Base-by-base conservation (phyloP, 2,329 filamentous ascomycete genomes). In the Aspergillus pseudoviridinutans region DNA sequence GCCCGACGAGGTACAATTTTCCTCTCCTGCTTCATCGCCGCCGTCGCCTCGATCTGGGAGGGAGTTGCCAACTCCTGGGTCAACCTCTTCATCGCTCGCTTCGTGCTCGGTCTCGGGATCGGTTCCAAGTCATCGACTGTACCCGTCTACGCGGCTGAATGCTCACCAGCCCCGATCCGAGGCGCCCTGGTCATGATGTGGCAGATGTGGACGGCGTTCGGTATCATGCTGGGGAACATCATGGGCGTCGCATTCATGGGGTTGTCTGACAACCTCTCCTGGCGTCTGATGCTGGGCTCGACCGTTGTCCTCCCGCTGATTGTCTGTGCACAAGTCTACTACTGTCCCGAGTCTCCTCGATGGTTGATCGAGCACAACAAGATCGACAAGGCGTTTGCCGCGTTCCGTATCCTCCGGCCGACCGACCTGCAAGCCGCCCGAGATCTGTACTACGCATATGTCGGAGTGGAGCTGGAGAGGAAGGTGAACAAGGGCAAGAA, bases 141-240 rank as follows among this genome's bases (percentile, higher is more conserved):
- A 1, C 89, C 90, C 0, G 86, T 92, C 27, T 92, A 90, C 65
- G 86, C 88, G 0, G 89, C 89, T 1, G 89, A 92, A 71, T 89
- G 85, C 57, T 83, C 86, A 0, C 89, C 89, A 0, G 85, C 88
- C 1, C 72, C 76, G 4, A 87, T 91, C 55, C 84, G 89, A 68
- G 88, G 89, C 61, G 89, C 87, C 7, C 79, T 94, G 20, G 89
- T 92, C 61, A 93, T 93, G 89, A 87, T 86, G 61, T 93, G 90
- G 89, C 87, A 92, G 74, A 79, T 80, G 74, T 82, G 76, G 74
- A 78, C 75, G 2, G 79, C 76, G 0, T 79, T 80, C 56, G 79
- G 79, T 9, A 80, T 80, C 58, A 77, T 81, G 80, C 73, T 76
- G 17, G 85, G 85, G 14, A 88, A 82, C 67, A 80, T 79, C 6